phyloP scores from a whole-genome alignment of 208 protist species.

The Trichomonas tenax region DNA sequence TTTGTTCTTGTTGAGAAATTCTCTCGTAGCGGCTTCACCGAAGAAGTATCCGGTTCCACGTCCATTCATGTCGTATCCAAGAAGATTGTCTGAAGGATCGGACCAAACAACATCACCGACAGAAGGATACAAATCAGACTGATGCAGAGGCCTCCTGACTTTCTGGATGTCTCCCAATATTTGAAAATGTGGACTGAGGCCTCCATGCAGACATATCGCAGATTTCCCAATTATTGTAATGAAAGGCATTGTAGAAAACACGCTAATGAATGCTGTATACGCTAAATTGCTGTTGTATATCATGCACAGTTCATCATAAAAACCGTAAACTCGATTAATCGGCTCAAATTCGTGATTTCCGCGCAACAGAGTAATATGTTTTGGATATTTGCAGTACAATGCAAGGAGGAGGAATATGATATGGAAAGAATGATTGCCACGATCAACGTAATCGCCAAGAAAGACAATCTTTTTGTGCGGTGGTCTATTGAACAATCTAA shows the following conservation, averaged over 20 bases:
- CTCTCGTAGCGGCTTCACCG: not conserved
- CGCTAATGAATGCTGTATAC: slow-evolving; percentile 88
- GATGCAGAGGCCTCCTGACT: slow-evolving; percentile 61
- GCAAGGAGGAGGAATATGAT: not conserved
- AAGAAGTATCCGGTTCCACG: not conserved
- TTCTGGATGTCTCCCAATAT: slow-evolving; percentile 64
- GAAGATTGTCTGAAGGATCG: not conserved
- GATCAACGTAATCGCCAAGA: slow-evolving; percentile 19
- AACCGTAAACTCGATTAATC: slow-evolving; percentile 68
- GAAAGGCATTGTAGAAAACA: slow-evolving; percentile 96
- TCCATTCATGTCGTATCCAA: not conserved
- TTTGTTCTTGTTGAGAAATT: not conserved
- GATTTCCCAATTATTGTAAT: slow-evolving; percentile 59
- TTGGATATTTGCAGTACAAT: slow-evolving; percentile 25
- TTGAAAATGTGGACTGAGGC: slow-evolving; percentile 54
- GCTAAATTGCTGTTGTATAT: slow-evolving; percentile 53
- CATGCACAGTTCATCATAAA: slow-evolving; percentile 78
- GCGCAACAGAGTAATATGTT: slow-evolving; percentile 83
- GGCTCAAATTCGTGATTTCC: slow-evolving; percentile 88
- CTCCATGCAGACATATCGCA: slow-evolving; percentile 64
- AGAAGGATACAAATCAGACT: slow-evolving; percentile 57
- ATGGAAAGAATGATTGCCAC: not conserved
- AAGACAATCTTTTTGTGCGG: not conserved
- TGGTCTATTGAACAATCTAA: not conserved
- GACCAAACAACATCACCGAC: slow-evolving; percentile 75